Evolutionary conservation across 225 moss, liverwort and hornwort species (phyloP), one percentile per base, ranked within the genome.

Genomic region (Straminergon stramineum): DNA sequence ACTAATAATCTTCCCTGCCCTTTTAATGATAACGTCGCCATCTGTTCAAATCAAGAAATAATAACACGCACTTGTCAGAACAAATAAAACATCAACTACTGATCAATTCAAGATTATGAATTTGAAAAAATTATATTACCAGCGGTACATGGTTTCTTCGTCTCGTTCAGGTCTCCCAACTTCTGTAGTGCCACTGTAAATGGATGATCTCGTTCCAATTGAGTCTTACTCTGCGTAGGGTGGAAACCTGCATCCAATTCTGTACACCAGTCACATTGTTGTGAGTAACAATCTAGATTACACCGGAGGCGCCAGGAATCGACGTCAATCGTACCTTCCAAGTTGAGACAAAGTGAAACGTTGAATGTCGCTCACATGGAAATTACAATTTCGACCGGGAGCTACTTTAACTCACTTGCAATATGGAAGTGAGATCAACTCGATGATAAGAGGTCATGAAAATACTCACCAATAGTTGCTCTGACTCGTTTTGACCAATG

Each of bases 161-260:
- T 58, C 67, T 84, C 89, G 24, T 74, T 77, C 56, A 84, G 37
- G 58, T 84, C 84, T 67, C 89, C 89, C 45, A 89, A 57, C 65
- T 68, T 89, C 67, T 89, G 84, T 16, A 89, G 67, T 57, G 89
- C 89, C 84, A 89, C 84, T 37, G 89, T 89, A 67, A 89, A 89
- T 34, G 89, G 89, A 57, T 89, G 77, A 77, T 89, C 89, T 58
- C 89, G 56, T 68, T 89, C 89, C 16, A 89, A 67, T 84, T 89
- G 89, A 66, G 89, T 89, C 67, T 97, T 97, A 18, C 96, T 94
- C 87, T 96, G 97, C 56, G 93, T 97, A 11, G 96, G 97, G 75
- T 94, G 93, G 63, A 96, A 97, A 15, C 97, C 97, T 75, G 93
- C 97, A 93, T 97, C 96, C 71, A 93, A 92, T 84, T 93, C 95